Percentiles rank a stretch among this genome's conserved stretches.
Conservation (phyloP, 1,284 basidiomycete genomes). For the Termitomyces sp. region DNA sequence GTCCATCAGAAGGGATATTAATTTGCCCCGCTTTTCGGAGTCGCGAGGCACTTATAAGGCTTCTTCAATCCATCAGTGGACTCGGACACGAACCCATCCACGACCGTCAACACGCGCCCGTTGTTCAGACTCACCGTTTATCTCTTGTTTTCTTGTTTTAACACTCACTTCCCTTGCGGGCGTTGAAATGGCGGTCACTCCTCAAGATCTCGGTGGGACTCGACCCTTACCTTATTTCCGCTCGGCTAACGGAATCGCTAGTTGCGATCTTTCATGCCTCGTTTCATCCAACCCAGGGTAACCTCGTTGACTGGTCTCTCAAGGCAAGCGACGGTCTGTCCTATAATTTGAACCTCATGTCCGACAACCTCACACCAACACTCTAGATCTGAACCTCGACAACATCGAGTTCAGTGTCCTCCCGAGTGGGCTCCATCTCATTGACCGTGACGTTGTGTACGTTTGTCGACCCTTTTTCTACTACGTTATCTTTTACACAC, state of each 20-base stretch:
- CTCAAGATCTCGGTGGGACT: conserved; percentile 45
- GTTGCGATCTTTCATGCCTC: conserved; percentile 80
- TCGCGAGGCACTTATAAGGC: not conserved
- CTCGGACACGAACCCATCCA: conserved; percentile 1
- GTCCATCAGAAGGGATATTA: not conserved
- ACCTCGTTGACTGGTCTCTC: conserved; percentile 69
- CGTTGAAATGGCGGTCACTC: conserved; percentile 15
- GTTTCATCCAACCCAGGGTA: conserved; percentile 76
- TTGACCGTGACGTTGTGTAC: conserved; percentile 73
- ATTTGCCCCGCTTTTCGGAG: not conserved
- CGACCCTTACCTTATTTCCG: not conserved
- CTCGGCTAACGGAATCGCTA: conserved; percentile 22
- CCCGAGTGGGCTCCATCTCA: conserved; percentile 74
- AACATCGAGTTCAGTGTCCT: conserved; percentile 73
- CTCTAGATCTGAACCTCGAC: conserved; percentile 57
- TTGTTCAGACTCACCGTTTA: not conserved
- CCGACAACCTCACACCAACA: not conserved
- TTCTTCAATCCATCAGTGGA: not conserved
- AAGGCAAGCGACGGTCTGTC: conserved; percentile 58
- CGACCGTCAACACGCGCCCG: not conserved
- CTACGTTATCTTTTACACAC: conserved; percentile 8
- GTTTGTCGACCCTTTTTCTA: conserved; percentile 19
- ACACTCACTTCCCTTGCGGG: not conserved
- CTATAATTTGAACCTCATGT: not conserved
- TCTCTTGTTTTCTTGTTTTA: too few species aligned